Conservation (phyloP, 768 basidiomycete species). For the Pleurotus eryngii region DNA sequence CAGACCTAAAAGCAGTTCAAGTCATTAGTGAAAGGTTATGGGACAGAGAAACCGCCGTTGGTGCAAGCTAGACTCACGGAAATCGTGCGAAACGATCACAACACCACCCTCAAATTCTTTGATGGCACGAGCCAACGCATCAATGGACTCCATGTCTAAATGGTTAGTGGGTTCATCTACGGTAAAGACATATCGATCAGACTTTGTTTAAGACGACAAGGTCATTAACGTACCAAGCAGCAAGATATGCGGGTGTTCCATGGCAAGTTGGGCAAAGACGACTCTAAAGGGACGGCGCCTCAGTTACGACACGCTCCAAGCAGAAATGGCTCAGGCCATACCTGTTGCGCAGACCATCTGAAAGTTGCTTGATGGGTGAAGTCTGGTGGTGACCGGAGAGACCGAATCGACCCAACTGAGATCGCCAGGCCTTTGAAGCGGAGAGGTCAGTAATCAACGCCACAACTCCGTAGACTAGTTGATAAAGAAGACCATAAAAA, state of each 20-base stretch:
- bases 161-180: conserved; percentile 95
- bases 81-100: conserved; percentile 99
- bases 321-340: conserved; percentile 27
- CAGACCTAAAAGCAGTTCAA: conserved; percentile 50
- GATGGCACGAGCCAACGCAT: conserved; percentile 92
- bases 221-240: conserved; percentile 57
- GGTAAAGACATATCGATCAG: background rate
- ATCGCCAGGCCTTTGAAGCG: conserved; percentile 77
- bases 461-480: background rate
- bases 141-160: conserved; percentile 97
- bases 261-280: conserved; percentile 92
- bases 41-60: background rate
- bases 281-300: conserved; percentile 47
- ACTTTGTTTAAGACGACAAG: background rate
- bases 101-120: conserved; percentile 98
- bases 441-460: background rate
- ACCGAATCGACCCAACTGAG: conserved; percentile 94
- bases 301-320: background rate
- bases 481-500: background rate
- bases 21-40: background rate
- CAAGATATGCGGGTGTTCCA: conserved; percentile 97
- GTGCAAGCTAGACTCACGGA: conserved; percentile 59
- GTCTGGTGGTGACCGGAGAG: conserved; percentile 93
- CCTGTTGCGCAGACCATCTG: conserved; percentile 96
- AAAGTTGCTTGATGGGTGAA: conserved; percentile 88